These are phyloP conservation scores for Paxillus involutus DNA, from an alignment of 768 basidiomycete genomes.

Conservation along the genomic window DNA sequence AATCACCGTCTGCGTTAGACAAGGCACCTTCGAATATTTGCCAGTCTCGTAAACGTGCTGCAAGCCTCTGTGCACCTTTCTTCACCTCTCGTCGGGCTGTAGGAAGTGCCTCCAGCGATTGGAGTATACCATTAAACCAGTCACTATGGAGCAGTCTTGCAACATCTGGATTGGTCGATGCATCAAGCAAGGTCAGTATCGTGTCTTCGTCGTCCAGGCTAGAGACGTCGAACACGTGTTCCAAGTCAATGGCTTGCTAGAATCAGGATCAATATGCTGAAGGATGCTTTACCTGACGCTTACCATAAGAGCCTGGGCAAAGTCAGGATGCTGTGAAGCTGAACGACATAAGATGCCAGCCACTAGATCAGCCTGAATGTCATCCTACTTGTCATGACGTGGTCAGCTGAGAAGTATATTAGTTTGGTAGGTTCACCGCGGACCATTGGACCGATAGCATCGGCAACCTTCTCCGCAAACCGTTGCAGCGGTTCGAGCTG, in stretches of 20 bases:
- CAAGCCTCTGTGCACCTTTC: conserved; percentile 46
- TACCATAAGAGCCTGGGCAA: conserved; percentile 47
- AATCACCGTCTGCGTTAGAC: conserved; percentile 51
- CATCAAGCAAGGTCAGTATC: conserved; percentile 58
- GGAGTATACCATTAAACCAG: conserved; percentile 27
- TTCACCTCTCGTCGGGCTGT: conserved; percentile 42
- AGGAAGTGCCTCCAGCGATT: conserved; percentile 24
- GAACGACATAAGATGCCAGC: conserved; percentile 62
- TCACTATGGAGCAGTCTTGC: conserved; percentile 48
- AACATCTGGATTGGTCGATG: conserved; percentile 63
- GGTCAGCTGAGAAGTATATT: not conserved
- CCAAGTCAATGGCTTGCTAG: conserved; percentile 60
- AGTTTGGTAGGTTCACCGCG: conserved; percentile 13
- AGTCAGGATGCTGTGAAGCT: conserved; percentile 61
- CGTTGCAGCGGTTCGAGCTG: conserved; percentile 47
- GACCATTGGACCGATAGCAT: conserved; percentile 59
- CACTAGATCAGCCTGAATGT: conserved; percentile 56
- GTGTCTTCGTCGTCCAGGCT: conserved; percentile 54
- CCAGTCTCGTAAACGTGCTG: conserved; percentile 57
- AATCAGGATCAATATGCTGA: conserved; percentile 8
- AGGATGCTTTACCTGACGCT: conserved; percentile 2
- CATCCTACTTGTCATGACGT: conserved; percentile 36
- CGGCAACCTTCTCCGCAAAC: conserved; percentile 58
- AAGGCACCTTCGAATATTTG: conserved; percentile 60
- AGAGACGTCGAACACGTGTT: conserved; percentile 51